Conservation (phyloP, 352 stramenopile species). For the Pythium phragmiticola region DNA sequence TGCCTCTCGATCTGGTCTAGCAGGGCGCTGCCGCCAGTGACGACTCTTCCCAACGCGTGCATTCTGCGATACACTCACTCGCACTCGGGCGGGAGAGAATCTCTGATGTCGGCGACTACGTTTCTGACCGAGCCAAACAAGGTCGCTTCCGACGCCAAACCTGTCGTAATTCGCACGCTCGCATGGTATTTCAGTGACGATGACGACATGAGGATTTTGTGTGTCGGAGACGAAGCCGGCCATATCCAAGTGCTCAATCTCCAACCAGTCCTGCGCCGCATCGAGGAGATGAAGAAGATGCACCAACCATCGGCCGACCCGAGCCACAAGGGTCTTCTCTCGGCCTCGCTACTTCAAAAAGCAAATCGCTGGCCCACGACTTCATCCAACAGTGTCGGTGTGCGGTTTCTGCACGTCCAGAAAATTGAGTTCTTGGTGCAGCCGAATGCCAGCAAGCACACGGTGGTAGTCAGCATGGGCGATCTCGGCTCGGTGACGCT, state of each 20-base stretch:
- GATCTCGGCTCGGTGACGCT: slow-evolving; percentile 36
- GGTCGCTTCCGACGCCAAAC: neutral
- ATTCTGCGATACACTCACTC: slow-evolving; percentile 22
- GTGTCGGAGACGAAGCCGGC: slow-evolving; percentile 44
- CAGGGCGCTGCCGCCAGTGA: slow-evolving; percentile 28
- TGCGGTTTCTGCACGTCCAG: slow-evolving; percentile 26
- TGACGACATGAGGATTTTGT: slow-evolving; percentile 31
- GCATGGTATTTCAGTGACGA: slow-evolving; percentile 30
- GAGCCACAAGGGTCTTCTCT: neutral
- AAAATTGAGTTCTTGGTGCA: slow-evolving; percentile 10
- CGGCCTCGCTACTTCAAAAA: slow-evolving; percentile 19
- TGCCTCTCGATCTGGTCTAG: slow-evolving; percentile 44
- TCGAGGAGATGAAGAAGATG: slow-evolving; percentile 22
- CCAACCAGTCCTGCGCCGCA: slow-evolving; percentile 17
- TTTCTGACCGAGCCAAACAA: slow-evolving; percentile 31
- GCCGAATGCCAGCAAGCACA: slow-evolving; percentile 20
- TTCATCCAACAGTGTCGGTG: slow-evolving; percentile 8
- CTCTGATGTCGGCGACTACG: slow-evolving; percentile 8
- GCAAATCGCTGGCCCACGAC: slow-evolving; percentile 33
- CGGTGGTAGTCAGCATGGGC: slow-evolving; percentile 28
- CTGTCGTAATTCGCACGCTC: slow-evolving; percentile 18
- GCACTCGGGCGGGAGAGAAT: slow-evolving; percentile 13
- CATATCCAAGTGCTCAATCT: slow-evolving; percentile 23
- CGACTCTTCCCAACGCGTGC: slow-evolving; percentile 21
- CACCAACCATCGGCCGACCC: slow-evolving; percentile 1